A percentile compares a stretch with the other conserved stretches of the same genome.
These are phyloP conservation scores for Salix suchowensis DNA, from an alignment of 345 rosid genomes.

Conservation along the genomic window DNA sequence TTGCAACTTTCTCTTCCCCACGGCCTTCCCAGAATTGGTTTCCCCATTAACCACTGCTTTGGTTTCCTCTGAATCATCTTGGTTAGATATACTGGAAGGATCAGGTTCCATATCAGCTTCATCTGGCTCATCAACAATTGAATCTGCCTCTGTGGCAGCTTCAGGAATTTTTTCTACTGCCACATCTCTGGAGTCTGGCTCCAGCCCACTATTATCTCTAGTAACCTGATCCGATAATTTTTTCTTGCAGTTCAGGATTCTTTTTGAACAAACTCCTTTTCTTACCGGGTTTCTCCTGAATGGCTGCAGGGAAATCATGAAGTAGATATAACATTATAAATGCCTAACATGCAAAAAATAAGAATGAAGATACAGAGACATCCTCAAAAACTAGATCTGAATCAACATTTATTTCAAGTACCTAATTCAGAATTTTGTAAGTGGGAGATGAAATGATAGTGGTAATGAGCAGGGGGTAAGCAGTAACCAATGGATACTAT, in stretches of 20 bases:
- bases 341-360: neutral
- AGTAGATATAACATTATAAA: neutral
- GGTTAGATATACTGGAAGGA: constrained; percentile 24
- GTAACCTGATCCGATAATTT: constrained; percentile 27
- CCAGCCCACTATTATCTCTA: constrained; percentile 28
- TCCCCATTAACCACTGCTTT: constrained; percentile 28
- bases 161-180: constrained; percentile 33
- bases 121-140: constrained; percentile 29
- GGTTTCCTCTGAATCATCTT: constrained; percentile 32
- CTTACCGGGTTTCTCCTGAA: constrained; percentile 33
- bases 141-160: constrained; percentile 36
- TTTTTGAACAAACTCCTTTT: constrained; percentile 16
- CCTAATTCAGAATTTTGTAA: neutral
- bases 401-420: neutral
- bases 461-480: neutral
- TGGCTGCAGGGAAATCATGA: constrained; percentile 27
- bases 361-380: neutral
- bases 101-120: constrained; percentile 25
- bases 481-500: neutral
- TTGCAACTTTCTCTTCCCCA: constrained; percentile 77
- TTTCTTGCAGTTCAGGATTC: constrained; percentile 26
- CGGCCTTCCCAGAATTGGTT: constrained; percentile 34
- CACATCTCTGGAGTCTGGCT: constrained; percentile 27
- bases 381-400: neutral
- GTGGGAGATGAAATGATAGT: neutral